A percentile compares a stretch with the other conserved stretches of the same genome.
These are phyloP conservation scores for Mayamaea pseudoterrestris DNA, from an alignment of 108 stramenopile genomes.

Conservation along the genomic window DNA sequence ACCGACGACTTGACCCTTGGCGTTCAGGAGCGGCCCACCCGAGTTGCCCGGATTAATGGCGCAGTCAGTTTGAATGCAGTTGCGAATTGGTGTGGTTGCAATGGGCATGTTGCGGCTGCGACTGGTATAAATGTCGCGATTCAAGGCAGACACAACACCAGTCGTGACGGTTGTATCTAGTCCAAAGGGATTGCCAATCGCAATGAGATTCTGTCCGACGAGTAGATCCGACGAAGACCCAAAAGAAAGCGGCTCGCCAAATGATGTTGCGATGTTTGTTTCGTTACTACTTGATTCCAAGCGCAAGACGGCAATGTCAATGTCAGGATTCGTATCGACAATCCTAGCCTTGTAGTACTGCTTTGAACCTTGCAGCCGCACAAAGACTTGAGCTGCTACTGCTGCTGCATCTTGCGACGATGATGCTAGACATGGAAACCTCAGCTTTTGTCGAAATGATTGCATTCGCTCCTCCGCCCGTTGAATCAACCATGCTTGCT, in stretches of 20 bases:
- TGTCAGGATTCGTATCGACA: constrained; percentile 73
- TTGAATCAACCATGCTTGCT: constrained; percentile 38
- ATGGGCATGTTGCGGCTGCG: constrained; percentile 17
- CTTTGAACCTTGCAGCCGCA: constrained; percentile 22
- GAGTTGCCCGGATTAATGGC: constrained; percentile 91
- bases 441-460: background rate
- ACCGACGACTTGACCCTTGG: constrained; percentile 72
- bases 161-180: constrained; percentile 59
- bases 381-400: constrained; percentile 18
- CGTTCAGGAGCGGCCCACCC: constrained; percentile 84
- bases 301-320: constrained; percentile 77
- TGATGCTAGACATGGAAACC: background rate
- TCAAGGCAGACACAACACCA: constrained; percentile 81
- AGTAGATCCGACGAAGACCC: constrained; percentile 54
- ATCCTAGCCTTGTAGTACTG: constrained; percentile 37
- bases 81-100: constrained; percentile 54
- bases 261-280: background rate
- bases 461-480: constrained; percentile 6
- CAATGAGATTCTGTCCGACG: constrained; percentile 79
- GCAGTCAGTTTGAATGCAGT: constrained; percentile 84
- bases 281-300: constrained; percentile 10
- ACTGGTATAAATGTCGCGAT: constrained; percentile 62
- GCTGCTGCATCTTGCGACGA: background rate
- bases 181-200: constrained; percentile 92
- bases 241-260: constrained; percentile 8